Evolutionary conservation across 2,329 filamentous ascomycete species (phyloP), one percentile per base, ranked within the genome.

Genomic region (Monosporascus sp.): DNA sequence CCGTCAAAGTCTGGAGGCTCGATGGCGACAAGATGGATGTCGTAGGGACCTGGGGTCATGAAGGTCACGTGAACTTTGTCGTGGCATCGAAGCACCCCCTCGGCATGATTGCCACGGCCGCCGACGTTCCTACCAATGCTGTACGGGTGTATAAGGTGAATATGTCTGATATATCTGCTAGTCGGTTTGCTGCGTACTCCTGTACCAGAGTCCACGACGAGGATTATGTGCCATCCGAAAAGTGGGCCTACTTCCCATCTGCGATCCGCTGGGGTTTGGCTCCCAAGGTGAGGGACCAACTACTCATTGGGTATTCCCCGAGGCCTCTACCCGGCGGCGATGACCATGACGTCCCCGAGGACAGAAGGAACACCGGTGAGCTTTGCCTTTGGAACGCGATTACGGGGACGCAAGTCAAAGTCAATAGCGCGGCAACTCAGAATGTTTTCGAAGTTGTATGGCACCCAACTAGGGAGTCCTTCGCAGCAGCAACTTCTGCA

Each of bases 361-460:
- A 83, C 22, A 79, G 80, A 58, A 62, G 62, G n/a, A 75, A 81
- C 48, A 76, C 81, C 0, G 83, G 83, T 9, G 82, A 85, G 60
- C 75, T 86, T 3, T 79, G 78, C 41, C 64, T 86, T 1, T 86
- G 82, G 81, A 74, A 87, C 61, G 75, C 78, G 0, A 51, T 64
- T 0, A 70, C 68, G 2, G 70, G 72, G 9, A 63, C 70, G 9
- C 70, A 73, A 45, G 68, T 83, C 45, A 72, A 70, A 5, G 72
- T 86, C 3, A 68, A 73, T 20, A 76, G 78, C 3, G 77, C 75
- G 1, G 76, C 76, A 1, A 77, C 75, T 1, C 76, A 81, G 46
- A 86, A 87, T 52, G 80, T 85, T 2, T 87, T 87, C 45, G 83
- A 87, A 60, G 79, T 85, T 2, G 70, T 75, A 0, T 87, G 83